Base-by-base conservation (phyloP, 169 alveolate species). In the Babesia divergens region DNA sequence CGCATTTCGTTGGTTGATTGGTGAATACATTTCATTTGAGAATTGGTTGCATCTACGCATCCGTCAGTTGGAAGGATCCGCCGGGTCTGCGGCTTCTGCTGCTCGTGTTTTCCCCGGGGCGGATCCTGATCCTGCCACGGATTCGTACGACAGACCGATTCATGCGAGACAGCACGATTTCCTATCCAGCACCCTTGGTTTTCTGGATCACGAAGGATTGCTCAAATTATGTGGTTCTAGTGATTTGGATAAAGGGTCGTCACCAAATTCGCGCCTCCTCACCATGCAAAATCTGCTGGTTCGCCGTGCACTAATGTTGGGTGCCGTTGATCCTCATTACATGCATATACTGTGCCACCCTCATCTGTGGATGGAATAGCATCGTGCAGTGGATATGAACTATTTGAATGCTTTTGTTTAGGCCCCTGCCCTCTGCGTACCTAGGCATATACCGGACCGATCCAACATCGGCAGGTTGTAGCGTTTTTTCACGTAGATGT, bases 1-100 rank as follows among this genome's bases (percentile, higher is more conserved):
- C 44, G 82, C 86, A 6, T 77, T 68, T 54, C 24, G 86, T 16
- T 77, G 86, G 86, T 14, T 77, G 40, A 31, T 77, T 18, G 22
- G 40, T 18, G 86, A 77, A 29, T 77, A 77, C 76, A 65, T 77
- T 13, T 28, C 60, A n/a, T 68, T 77, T 29, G 86, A 77, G 74
- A 77, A 77, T 52, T 77, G 70, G 70, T 34, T 77, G 34, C 51
- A 68, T 44, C 62, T 75, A 24, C 69, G 66, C 11, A 44, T 72
- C 28, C 43, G 52, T 29, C 75, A 64, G 54, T 38, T 72, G 37
- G 60, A 55, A 58, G 46, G 31, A 37, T 13, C 29, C 29, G 44
- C 24, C 22, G 66, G 24, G 7, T 11, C n/a, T 13, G 31, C 42
- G 35, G 65, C 20, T 16, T 49, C 54, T 8, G 51, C 37, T 58